Evolutionary conservation across 768 basidiomycete genomes (phyloP).

Genomic region (Lentinula raphanica): DNA sequence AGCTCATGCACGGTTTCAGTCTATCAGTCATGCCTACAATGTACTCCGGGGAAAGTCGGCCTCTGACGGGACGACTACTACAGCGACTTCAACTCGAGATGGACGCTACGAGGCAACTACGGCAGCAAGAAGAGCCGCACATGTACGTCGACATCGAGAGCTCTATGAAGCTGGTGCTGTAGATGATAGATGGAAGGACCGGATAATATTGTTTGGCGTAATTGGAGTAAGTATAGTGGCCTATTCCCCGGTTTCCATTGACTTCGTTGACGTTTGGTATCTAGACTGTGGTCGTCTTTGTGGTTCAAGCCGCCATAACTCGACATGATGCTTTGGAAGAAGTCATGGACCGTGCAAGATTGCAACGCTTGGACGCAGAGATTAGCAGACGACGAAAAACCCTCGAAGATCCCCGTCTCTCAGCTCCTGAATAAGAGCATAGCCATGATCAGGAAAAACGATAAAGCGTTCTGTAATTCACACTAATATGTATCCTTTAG

Average conservation of each 20-base stretch:
- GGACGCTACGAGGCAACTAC: constrained; percentile 17
- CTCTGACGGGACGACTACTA: constrained; percentile 13
- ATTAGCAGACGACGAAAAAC: not conserved
- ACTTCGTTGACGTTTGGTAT: not conserved
- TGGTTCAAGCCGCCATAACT: constrained; percentile 22
- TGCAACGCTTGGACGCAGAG: not conserved
- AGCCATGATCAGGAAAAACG: not conserved
- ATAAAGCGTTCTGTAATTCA: not conserved
- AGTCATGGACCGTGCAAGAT: not conserved
- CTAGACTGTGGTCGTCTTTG: constrained; percentile 25
- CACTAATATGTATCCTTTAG: not conserved
- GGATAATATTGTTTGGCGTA: constrained; percentile 50
- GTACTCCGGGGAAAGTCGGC: constrained; percentile 45
- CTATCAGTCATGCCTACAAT: constrained; percentile 67
- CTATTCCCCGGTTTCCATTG: not conserved
- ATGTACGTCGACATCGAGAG: constrained; percentile 25
- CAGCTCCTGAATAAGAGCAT: not conserved
- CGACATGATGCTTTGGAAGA: constrained; percentile 20
- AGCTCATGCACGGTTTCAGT: constrained; percentile 62
- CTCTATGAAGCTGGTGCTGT: constrained; percentile 41
- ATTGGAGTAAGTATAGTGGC: constrained; percentile 36
- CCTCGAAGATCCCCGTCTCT: constrained; percentile 4
- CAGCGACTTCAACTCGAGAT: constrained; percentile 11
- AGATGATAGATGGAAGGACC: constrained; percentile 68
- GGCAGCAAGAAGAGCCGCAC: constrained; percentile 38